Evolutionary conservation across 2,329 filamentous ascomycete species (phyloP).

Genomic region (Penicillium olsonii): DNA sequence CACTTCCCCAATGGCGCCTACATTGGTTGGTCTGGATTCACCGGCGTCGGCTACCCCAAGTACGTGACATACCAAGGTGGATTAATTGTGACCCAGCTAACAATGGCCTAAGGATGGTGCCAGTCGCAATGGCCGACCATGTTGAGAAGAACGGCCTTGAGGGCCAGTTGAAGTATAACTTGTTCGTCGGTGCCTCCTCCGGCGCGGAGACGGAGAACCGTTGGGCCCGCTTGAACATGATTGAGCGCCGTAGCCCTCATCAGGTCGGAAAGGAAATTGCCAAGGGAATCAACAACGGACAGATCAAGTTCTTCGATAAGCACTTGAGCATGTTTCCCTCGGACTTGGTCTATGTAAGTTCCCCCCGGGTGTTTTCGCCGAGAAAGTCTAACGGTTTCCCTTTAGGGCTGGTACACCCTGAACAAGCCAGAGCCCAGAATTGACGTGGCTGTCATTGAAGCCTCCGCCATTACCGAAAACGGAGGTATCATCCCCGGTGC

Average conservation of each 20-base stretch:
- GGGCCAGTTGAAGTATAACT: slow-evolving; percentile 79
- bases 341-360: slow-evolving; percentile 73
- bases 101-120: slow-evolving; percentile 66
- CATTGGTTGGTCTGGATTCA: slow-evolving; percentile 89
- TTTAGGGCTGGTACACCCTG: slow-evolving; percentile 76
- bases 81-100: background rate
- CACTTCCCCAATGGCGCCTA: slow-evolving; percentile 84
- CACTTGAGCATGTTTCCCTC: slow-evolving; percentile 90
- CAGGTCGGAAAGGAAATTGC: slow-evolving; percentile 89
- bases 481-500: slow-evolving; percentile 87
- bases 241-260: slow-evolving; percentile 79
- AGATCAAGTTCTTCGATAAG: slow-evolving; percentile 92
- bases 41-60: slow-evolving; percentile 87
- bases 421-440: slow-evolving; percentile 72
- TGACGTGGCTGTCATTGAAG: slow-evolving; percentile 83
- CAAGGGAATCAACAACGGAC: slow-evolving; percentile 84
- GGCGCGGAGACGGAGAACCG: slow-evolving; percentile 88
- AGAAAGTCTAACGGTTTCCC: slow-evolving; percentile 7
- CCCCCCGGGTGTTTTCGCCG: slow-evolving; percentile 7
- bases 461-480: slow-evolving; percentile 82
- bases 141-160: slow-evolving; percentile 84
- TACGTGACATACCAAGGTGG: slow-evolving; percentile 43
- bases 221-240: slow-evolving; percentile 90
- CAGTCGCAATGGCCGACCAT: slow-evolving; percentile 80
- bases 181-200: slow-evolving; percentile 88